These are phyloP conservation scores for Neurospora sublineolata DNA, from an alignment of 495 filamentous ascomycete genomes.

Conservation along the genomic window DNA sequence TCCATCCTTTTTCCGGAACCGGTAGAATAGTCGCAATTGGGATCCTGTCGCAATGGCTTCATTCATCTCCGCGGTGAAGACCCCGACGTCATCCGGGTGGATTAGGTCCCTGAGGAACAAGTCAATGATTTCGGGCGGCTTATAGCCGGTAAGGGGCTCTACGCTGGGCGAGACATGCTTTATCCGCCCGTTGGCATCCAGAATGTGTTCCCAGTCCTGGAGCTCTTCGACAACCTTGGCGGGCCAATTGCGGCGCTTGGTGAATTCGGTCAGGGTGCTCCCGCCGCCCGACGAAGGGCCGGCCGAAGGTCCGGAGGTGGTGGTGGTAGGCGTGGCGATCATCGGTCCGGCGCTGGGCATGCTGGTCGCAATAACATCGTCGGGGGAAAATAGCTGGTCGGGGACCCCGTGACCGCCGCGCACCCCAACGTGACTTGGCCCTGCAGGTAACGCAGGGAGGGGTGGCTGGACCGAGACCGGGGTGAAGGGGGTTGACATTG, in stretches of 20 bases:
- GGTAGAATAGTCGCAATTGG: conserved; percentile 77
- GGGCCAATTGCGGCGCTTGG: conserved; percentile 79
- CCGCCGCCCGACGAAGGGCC: conserved; percentile 19
- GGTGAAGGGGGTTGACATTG: conserved; percentile 9
- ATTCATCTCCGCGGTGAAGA: conserved; percentile 83
- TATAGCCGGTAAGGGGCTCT: conserved; percentile 67
- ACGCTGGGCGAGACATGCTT: conserved; percentile 75
- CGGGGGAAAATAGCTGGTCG: conserved; percentile 12
- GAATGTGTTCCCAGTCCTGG: conserved; percentile 76
- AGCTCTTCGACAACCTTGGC: conserved; percentile 82
- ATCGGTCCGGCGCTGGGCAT: conserved; percentile 4
- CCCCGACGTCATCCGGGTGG: conserved; percentile 75
- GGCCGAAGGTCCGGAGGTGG: conserved; percentile 1
- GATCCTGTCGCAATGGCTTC: conserved; percentile 78
- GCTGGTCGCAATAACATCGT: conserved; percentile 2
- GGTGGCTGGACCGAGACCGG: conserved; percentile 5
- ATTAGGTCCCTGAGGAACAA: conserved; percentile 68
- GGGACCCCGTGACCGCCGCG: background rate
- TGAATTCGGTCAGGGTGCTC: conserved; percentile 69
- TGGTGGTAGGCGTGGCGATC: background rate
- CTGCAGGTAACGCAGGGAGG: background rate
- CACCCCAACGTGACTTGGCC: background rate
- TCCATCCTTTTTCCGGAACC: conserved; percentile 66
- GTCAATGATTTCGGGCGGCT: conserved; percentile 55
- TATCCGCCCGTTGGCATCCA: conserved; percentile 73